A percentile compares a stretch with the other conserved stretches of the same genome.
Evolutionary conservation across 2,329 filamentous ascomycete genomes (phyloP).

Genomic region (Periconia macrospinosa): DNA sequence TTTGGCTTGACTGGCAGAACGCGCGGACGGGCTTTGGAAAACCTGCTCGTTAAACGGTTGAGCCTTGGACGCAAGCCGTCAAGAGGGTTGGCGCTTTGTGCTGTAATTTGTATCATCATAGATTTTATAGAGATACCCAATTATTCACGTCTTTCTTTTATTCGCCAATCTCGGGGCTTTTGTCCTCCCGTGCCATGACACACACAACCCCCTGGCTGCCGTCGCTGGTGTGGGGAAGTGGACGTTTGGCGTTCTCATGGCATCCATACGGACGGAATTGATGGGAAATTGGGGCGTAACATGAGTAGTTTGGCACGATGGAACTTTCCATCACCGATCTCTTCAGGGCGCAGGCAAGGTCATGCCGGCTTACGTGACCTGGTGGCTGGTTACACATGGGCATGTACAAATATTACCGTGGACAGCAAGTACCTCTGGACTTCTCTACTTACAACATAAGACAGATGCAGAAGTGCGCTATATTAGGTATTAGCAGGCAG

Average conservation of each 20-base stretch:
- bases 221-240: not conserved
- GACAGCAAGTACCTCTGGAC: no score
- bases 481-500: no score
- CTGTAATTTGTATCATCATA: not conserved
- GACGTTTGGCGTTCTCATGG: not conserved
- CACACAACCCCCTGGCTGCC: no score
- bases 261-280: not conserved
- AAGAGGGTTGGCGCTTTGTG: not conserved
- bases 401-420: no score
- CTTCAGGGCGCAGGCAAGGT: no score
- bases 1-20: conserved; percentile 12
- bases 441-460: no score
- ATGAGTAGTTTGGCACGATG: no score
- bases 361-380: no score
- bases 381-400: no score
- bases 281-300: no score
- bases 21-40: conserved; percentile 7
- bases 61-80: not conserved
- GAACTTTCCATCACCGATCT: no score
- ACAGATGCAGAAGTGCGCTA: no score
- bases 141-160: not conserved
- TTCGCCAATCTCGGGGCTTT: not conserved
- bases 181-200: not conserved
- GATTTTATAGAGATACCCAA: not conserved
- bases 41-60: not conserved